phyloP scores from a whole-genome alignment of 176 grass and related monocot species.

The Pharus latifolius region DNA sequence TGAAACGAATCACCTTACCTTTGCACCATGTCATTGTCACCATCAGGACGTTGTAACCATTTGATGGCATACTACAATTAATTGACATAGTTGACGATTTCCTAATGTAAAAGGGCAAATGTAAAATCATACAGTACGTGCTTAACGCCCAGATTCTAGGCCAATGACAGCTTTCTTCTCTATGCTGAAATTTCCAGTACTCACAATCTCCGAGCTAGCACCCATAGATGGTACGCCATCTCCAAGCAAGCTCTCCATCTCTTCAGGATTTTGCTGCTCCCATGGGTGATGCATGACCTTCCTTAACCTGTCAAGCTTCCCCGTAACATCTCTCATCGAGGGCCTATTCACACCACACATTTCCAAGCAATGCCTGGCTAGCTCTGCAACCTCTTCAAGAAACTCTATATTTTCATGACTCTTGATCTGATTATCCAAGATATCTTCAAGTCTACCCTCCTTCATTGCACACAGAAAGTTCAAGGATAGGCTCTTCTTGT shows the following conservation, averaged over 20 bases:
- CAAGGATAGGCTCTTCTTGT: neutral
- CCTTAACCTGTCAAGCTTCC: neutral
- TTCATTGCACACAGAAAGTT: neutral
- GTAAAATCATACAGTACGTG: no score
- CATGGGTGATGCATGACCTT: slow-evolving; percentile 1
- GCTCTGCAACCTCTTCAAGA: neutral
- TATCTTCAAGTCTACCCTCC: neutral
- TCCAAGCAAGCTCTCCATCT: slow-evolving; percentile 10
- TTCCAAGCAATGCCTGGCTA: neutral
- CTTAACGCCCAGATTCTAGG: neutral
- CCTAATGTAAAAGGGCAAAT: no score
- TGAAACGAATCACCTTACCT: no score
- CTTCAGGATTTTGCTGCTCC: neutral
- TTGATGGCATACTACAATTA: no score
- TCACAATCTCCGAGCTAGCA: neutral
- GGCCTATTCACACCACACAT: neutral
- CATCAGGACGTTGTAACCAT: no score
- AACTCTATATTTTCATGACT: neutral
- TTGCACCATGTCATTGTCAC: no score
- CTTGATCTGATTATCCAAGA: neutral
- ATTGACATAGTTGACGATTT: no score
- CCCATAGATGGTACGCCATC: neutral
- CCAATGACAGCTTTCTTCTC: neutral
- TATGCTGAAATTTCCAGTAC: neutral
- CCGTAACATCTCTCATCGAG: neutral